Base-by-base conservation (phyloP, 192 early-diverging fungal genomes). In the Coemansia sp. region DNA sequence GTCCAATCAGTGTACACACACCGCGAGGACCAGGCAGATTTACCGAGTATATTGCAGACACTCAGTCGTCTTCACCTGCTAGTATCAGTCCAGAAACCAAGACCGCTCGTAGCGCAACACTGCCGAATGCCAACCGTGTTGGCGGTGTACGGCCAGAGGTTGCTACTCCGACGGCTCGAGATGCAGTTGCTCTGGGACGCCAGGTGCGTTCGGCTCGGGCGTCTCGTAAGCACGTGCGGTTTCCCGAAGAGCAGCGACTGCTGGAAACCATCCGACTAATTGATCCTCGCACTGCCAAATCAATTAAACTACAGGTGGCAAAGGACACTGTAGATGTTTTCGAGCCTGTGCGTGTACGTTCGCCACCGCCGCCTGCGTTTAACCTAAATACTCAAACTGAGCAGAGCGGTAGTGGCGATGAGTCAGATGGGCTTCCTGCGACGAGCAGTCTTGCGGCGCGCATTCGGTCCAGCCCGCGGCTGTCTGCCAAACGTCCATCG, bases 201-300 rank as follows among this genome's bases (percentile, higher is more conserved):
- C 65, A 52, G 46, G 46, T 40, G 52, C 59, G 65, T 36, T 55
- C 65, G 10, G 46, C 62, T 10, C 15, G 53, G 5, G 52, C 60
- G 11, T 20, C 61, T 2, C 56, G 71, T 12, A 82, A 82, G 59
- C 48, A 58, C 3, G 79, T 82, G 60, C 66, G 74, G 28, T 82
- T 82, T 28, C 79, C 79, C 2, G 79, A 76, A 38, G 74, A 82
- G 47, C 50, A 58, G 49, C 57, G 70, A 5, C 52, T 76, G 60
- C 70, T 82, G n/a, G 70, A 75, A 57, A 82, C 73, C 25, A 82
- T 82, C 26, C 63, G 73, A 9, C 21, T 76, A 28, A 62, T 76
- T n/a, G 74, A 82, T 28, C 79, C 79, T 19, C 51, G 34, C 4
- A 51, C 57, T 17, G 70, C 70, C 10, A 62, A 67, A 57, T 66